Base-by-base conservation (phyloP, 73 alveolate genomes). In the Paraurostyla sp. region DNA sequence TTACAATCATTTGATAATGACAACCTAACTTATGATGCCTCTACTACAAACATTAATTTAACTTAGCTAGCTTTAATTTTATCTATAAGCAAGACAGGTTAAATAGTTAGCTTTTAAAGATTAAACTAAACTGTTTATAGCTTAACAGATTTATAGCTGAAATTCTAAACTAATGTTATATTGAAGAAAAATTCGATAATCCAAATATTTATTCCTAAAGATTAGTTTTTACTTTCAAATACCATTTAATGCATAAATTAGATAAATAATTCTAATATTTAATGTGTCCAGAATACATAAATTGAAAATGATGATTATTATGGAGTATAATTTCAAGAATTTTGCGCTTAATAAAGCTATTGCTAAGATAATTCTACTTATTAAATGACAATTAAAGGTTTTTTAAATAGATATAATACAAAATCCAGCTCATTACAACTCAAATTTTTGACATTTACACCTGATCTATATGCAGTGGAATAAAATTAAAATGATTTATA, bases 361-460 rank as follows among this genome's bases (percentile, higher is more conserved):
- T 65, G 82, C 58, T 1, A 3, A 7, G 82, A 65, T 11, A 33
- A 65, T 38, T 38, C 58, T 6, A 38, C 82, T 65, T 65, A 18
- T 1, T 56, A 58, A 38, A 9, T 65, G 9, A 15, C 6, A 65
- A 65, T 65, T 35, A 16, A 3, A 6, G 40, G 36, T 32, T 38
- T 65, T 38, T 11, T 3, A 38, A 65, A 65, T 65, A 3, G 82
- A 33, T 65, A 65, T 65, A 65, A 65, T 22, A 65, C 82, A 2
- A 1, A 65, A 22, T 32, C 6, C 16, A 36, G 25, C 1, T 16
- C 27, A 16, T 15, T 7, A 2, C 0, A 35, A 16, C 23, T 18
- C 7, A 35, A 65, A 65, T 2, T 65, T 40, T 11, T 0, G 15
- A 65, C 41, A 3, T 65, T 65, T 32, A 33, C 16, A 3, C 60